phyloP scores from a whole-genome alignment of 2,329 filamentous ascomycete genomes.

The Zarea fungicola region DNA sequence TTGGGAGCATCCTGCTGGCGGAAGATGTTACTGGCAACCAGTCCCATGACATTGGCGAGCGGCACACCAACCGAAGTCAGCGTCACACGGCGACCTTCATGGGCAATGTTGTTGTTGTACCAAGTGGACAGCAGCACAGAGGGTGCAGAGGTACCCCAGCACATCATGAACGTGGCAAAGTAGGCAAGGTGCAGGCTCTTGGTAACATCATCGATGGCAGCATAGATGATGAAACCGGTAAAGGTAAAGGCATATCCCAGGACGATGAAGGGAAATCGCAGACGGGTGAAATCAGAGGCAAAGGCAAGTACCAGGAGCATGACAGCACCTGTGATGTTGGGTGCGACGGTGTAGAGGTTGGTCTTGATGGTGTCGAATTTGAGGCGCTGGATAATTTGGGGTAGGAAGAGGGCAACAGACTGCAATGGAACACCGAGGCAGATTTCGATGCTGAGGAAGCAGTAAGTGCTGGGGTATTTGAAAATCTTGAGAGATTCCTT shows the following conservation, averaged over 20 bases:
- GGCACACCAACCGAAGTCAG: slow-evolving; percentile 70
- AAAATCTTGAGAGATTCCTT: slow-evolving; percentile 49
- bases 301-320: slow-evolving; percentile 71
- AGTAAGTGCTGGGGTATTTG: slow-evolving; percentile 42
- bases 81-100: slow-evolving; percentile 66
- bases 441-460: slow-evolving; percentile 49
- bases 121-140: slow-evolving; percentile 59
- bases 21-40: slow-evolving; percentile 67
- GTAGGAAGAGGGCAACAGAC: slow-evolving; percentile 49
- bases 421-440: slow-evolving; percentile 57
- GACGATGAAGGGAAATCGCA: slow-evolving; percentile 69
- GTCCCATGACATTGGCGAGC: slow-evolving; percentile 70
- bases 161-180: slow-evolving; percentile 77
- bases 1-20: slow-evolving; percentile 57
- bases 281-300: slow-evolving; percentile 58
- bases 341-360: slow-evolving; percentile 77
- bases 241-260: slow-evolving; percentile 71
- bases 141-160: slow-evolving; percentile 70
- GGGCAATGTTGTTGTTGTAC: slow-evolving; percentile 81
- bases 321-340: slow-evolving; percentile 67
- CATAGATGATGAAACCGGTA: slow-evolving; percentile 73
- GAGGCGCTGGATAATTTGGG: slow-evolving; percentile 48
- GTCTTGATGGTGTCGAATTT: slow-evolving; percentile 51
- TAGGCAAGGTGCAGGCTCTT: slow-evolving; percentile 62
- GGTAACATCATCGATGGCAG: slow-evolving; percentile 60